Evolutionary conservation across 2,329 filamentous ascomycete genomes (phyloP), one percentile per base, ranked within the genome.

Genomic region (Rhynchosporium graminicola): DNA sequence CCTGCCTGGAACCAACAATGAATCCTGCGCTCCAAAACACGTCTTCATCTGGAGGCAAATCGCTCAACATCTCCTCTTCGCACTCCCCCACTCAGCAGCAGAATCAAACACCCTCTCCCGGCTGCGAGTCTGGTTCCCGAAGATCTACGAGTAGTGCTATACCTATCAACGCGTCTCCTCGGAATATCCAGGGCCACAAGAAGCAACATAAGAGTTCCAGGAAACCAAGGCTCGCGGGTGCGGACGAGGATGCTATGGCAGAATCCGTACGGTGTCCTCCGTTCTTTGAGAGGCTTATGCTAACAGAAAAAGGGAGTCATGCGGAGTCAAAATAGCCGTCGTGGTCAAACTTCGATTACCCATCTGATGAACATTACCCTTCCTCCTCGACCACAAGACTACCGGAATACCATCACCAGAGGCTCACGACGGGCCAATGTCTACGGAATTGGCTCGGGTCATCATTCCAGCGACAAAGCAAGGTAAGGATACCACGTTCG

Each of bases 261-360:
- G 92, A 97, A 80, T 82, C 83, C 70, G 84, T 93, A 79, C 76
- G 85, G 38, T 54, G 48, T 59, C 47, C 51, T 33, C 36, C 38
- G 46, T 62, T 15, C 29, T 33, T 43, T 8, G 6, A 1, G 20
- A 54, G 5, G 20, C 13, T 5, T 36, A n/a, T 58, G 61, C 68
- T 69, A 59, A 68, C 62, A 48, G 9, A 5, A 42, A 15, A 55
- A 69, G 68, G 63, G 64, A 58, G 68, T 70, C 83, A 84, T 81
- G 81, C 77, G 83, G 81, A 77, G 88, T 87, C 83, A 83, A 64
- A 87, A 79, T 70, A 87, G 86, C 71, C 88, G 95, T 63, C 91
- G 95, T 71, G 95, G 95, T 59, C 94, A 97, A 77, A 97, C 92
- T 59, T 96, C 91, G 72, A 99, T 99, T 74, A 98, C 95, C 46